Evolutionary conservation across 2,329 filamentous ascomycete genomes (phyloP), one percentile per base, ranked within the genome.

Genomic region (Monilinia fructicola): DNA sequence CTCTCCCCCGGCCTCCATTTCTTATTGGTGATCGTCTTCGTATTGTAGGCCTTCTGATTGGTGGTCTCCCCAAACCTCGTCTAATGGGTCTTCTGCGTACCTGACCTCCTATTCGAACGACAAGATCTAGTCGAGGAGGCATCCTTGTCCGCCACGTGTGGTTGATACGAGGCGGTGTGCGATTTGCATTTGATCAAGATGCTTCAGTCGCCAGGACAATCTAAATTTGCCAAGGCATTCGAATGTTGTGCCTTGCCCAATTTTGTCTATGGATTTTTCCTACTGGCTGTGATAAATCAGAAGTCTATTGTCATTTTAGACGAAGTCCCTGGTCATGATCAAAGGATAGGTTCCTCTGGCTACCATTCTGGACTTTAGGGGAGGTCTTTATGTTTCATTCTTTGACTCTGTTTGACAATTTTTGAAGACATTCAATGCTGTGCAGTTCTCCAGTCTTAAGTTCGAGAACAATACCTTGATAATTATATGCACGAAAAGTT

Each of bases 81-180:
- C 42, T 31, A 59, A 31, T 14, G 18, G 56, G 26, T 59, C 56
- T 59, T 31, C 58, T 35, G n/a, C 58, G 58, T 12, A 10, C n/a
- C 31, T 16, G 28, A 5, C 58, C 31, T 18, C n/a, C 28, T 21
- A 50, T 28, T 60, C 58, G 44, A 50, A 60, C 14, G 28, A 23
- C n/a, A 50, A 60, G 44, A 28, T 50, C 58, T 60, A 60, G 46
- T 38, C 2, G 58, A 38, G 44, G 28, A 60, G 58, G 44, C 58
- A 50, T 60, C 23, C 6, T 48, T 7, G 12, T 28, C 48, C 35
- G n/a, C 28, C 50, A 12, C 35, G 21, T 60, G 21, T 60, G 9
- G 4, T 35, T 60, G 14, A 35, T 44, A n/a, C 44, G 3, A 35
- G 12, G 12, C 9, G 21, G 28, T 48, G 21, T 48, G 28, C 38